Base-by-base conservation (phyloP, 257 asterid species). In the Jasminum sambac region DNA sequence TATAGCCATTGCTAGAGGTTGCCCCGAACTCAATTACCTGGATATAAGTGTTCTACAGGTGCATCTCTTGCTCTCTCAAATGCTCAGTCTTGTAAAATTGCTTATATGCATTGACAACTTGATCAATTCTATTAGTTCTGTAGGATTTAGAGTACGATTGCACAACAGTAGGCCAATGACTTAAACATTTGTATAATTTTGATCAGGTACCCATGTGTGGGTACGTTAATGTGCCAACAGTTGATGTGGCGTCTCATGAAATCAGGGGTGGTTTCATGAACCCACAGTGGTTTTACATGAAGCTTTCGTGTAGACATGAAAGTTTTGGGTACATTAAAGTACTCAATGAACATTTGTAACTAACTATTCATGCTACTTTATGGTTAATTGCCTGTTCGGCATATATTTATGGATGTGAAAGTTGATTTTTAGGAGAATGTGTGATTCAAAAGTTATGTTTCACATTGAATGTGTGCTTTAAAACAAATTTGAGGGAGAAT, bases 11-110 rank as follows among this genome's bases (percentile, higher is more conserved):
- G 97, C 95, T 43, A 83, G 86, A 81, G 97, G 97, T 63, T 84
- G 92, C 80, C 96, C 96, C 63, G 85, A 79, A 76, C 95, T 93
- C 72, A 83, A 72, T 74, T 87, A 79, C 77, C 83, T 93, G 80
- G 98, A 93, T 76, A 86, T 86, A 13, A 93, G 97, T 66, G 94
- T 93, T 58, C 94, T 93, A 69, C 95, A 88, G 98, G 98, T 92
- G 63, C 12, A 77, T n/a, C 44, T 42, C 55, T 52, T 59, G 17
- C 13, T 34, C 62, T 30, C 73, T 71, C 34, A 23, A 55, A 23
- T 6, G 8, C 14, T 6, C 62, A 10, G 11, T 9, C 8, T n/a
- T 50, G 10, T 50, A 11, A 50, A 50, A 17, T 19, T 17, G 26
- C 60, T 50, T n/a, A 8, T 8, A 9, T 52, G 61, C 61, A 52